These are phyloP conservation scores for Pseudogymnoascus verrucosus DNA, from an alignment of 2,329 filamentous ascomycete species.

Conservation along the genomic window DNA sequence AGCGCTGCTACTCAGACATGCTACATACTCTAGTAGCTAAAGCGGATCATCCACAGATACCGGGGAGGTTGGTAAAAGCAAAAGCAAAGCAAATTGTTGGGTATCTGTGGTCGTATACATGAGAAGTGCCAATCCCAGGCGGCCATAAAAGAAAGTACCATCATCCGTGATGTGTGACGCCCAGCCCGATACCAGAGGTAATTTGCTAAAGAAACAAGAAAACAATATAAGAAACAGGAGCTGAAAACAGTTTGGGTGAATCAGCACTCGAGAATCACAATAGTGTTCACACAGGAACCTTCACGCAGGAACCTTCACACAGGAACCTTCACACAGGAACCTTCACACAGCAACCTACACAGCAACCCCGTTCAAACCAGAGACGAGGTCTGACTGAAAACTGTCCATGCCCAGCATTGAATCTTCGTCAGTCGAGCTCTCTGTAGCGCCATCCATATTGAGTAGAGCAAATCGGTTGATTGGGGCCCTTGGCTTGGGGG, in stretches of 20 bases:
- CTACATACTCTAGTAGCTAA: background rate
- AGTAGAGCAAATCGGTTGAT: constrained; percentile 58
- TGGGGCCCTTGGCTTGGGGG: constrained; percentile 31
- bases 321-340: too few relatives aligned
- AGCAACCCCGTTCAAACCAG: constrained; percentile 1
- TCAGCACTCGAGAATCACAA: background rate
- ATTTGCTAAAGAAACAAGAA: background rate
- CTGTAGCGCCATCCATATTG: constrained; percentile 35
- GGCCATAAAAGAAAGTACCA: background rate
- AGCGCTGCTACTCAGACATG: background rate
- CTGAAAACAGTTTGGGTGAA: background rate
- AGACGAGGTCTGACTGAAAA: background rate
- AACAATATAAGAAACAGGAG: background rate
- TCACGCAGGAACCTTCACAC: background rate
- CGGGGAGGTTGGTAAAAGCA: background rate
- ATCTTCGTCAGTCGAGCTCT: background rate
- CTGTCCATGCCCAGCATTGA: background rate
- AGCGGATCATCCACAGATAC: background rate
- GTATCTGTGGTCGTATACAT: background rate
- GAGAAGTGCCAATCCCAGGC: background rate
- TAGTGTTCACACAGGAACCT: background rate
- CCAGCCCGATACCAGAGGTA: background rate
- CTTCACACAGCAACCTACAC: background rate
- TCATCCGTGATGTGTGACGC: background rate
- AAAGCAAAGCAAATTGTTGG: background rate